phyloP scores from a whole-genome alignment of 2,329 filamentous ascomycete species.

The Colletotrichum sp. region DNA sequence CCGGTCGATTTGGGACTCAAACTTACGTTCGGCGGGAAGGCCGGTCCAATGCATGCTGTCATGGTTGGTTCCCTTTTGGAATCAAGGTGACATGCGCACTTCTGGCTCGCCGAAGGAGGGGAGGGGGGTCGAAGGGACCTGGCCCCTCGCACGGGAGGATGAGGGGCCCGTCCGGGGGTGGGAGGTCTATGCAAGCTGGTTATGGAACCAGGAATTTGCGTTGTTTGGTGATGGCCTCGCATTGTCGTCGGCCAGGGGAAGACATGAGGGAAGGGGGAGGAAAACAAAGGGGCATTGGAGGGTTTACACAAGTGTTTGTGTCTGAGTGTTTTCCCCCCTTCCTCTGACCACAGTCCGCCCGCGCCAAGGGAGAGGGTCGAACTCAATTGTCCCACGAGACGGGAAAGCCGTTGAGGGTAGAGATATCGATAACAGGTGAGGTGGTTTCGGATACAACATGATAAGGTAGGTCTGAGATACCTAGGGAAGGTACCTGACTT shows the following conservation, averaged over 20 bases:
- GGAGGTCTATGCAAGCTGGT: neutral
- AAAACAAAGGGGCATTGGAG: neutral
- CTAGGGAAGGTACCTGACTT: neutral
- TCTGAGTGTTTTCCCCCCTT: neutral
- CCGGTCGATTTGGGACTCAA: neutral
- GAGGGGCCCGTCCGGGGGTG: neutral
- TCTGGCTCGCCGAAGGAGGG: neutral
- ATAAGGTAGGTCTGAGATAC: neutral
- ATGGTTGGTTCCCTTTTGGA: neutral
- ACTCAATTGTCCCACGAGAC: conserved; percentile 1
- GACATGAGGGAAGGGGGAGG: neutral
- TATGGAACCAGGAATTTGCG: neutral
- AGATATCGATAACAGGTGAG: neutral
- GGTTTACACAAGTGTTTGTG: neutral
- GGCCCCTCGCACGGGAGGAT: neutral
- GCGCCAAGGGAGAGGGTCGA: conserved; percentile 3
- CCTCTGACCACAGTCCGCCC: neutral
- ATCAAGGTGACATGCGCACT: neutral
- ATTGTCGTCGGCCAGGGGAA: neutral
- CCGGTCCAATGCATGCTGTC: neutral
- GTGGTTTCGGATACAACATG: conserved; percentile 10
- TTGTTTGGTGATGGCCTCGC: conserved; percentile 12
- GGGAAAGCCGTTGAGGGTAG: neutral
- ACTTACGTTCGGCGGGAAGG: neutral
- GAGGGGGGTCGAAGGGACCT: neutral